phyloP scores from a whole-genome alignment of 139 green algal species.

The Nannochloris sp. region DNA sequence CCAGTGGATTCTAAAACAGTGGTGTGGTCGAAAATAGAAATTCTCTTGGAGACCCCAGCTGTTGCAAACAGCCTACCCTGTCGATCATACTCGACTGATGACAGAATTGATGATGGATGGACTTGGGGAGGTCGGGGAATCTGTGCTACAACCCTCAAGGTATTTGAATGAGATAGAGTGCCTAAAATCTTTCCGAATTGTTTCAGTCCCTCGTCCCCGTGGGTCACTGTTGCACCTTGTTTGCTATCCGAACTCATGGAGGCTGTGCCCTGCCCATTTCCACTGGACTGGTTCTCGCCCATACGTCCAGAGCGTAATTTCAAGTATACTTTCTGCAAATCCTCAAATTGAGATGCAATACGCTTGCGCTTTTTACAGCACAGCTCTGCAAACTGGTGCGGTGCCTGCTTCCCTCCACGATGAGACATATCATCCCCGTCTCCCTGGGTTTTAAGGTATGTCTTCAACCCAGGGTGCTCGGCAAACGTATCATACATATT shows the following conservation, averaged over 20 bases:
- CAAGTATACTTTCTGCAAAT: slow-evolving; percentile 63
- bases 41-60: slow-evolving; percentile 59
- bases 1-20: slow-evolving; percentile 9
- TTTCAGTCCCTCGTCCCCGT: slow-evolving; percentile 28
- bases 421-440: background rate
- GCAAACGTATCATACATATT: slow-evolving; percentile 3
- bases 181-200: slow-evolving; percentile 54
- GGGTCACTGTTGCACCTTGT: background rate
- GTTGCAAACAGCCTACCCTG: slow-evolving; percentile 51
- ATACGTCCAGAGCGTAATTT: slow-evolving; percentile 14
- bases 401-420: background rate
- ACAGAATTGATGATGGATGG: slow-evolving; percentile 43
- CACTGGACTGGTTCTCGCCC: background rate
- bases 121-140: slow-evolving; percentile 21
- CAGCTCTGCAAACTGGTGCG: background rate
- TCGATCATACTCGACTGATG: slow-evolving; percentile 56
- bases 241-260: background rate
- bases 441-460: slow-evolving; percentile 5
- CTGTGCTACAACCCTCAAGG: slow-evolving; percentile 36
- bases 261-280: background rate
- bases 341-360: slow-evolving; percentile 58
- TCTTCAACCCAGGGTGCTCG: slow-evolving; percentile 5
- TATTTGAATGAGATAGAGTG: slow-evolving; percentile 35
- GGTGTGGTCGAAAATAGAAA: slow-evolving; percentile 33
- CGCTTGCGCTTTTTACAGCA: slow-evolving; percentile 40